These are phyloP conservation scores for Cucurbita ficifolia DNA, from an alignment of 306 rosid genomes.

Conservation along the genomic window DNA sequence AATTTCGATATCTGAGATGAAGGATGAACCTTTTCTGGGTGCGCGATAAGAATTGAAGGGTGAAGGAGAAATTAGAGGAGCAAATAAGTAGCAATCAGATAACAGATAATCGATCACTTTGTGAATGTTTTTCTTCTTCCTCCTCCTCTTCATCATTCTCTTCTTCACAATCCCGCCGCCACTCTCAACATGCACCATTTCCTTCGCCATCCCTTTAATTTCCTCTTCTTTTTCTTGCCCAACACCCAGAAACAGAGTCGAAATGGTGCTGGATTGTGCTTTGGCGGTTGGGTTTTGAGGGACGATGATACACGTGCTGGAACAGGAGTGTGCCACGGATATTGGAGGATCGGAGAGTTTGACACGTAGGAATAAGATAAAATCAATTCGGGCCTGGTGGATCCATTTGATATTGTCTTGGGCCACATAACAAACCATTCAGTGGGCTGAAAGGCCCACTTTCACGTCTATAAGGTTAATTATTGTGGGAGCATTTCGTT, in stretches of 20 bases:
- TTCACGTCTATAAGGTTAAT: no score
- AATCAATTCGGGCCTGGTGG: not conserved
- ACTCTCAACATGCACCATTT: not conserved
- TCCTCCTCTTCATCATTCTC: constrained; percentile 24
- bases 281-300: not conserved
- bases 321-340: not conserved
- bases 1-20: constrained; percentile 23
- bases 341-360: not conserved
- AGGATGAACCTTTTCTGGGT: not conserved
- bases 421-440: no score
- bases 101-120: constrained; percentile 36
- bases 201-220: constrained; percentile 20
- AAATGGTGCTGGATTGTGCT: not conserved
- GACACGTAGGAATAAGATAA: not conserved
- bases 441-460: not conserved
- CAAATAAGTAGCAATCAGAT: constrained; percentile 46
- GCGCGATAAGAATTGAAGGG: not conserved
- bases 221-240: not conserved
- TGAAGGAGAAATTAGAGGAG: constrained; percentile 32
- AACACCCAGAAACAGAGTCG: not conserved
- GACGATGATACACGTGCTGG: not conserved
- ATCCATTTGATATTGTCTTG: no score
- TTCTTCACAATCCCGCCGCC: constrained; percentile 10
- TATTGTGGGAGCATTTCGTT: no score
- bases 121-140: constrained; percentile 23